Conservation (phyloP, 2,329 filamentous ascomycete genomes). For the Fusarium euwallaceae region DNA sequence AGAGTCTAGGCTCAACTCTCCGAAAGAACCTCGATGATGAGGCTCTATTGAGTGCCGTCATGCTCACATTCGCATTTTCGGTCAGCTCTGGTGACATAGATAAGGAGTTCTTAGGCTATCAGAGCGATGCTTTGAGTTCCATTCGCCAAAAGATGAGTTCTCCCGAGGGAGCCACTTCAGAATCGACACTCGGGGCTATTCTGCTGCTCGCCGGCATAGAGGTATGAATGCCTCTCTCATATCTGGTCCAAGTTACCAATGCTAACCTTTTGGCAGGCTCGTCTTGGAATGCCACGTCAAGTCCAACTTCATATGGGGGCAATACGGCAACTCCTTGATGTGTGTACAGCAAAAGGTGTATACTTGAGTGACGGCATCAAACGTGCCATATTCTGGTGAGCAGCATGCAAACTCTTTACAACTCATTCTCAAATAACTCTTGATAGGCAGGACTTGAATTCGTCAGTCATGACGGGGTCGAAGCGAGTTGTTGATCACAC, state of each 20-base stretch:
- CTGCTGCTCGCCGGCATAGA: constrained; percentile 58
- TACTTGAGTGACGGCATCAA: constrained; percentile 56
- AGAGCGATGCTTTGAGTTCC: constrained; percentile 47
- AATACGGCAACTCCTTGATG: constrained; percentile 51
- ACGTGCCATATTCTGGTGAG: constrained; percentile 60
- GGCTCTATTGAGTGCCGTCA: constrained; percentile 55
- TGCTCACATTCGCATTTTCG: constrained; percentile 56
- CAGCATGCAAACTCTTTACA: neutral
- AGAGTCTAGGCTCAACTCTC: constrained; percentile 54
- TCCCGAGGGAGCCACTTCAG: constrained; percentile 45
- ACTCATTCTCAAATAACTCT: too few relatives aligned
- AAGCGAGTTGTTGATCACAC: constrained; percentile 55
- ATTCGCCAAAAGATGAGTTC: constrained; percentile 53
- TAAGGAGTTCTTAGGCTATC: constrained; percentile 53
- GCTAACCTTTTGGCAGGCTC: constrained; percentile 47
- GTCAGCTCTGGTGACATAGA: constrained; percentile 43
- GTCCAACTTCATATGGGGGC: constrained; percentile 59
- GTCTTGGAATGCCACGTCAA: constrained; percentile 51
- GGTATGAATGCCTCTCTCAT: constrained; percentile 44
- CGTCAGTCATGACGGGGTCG: constrained; percentile 55
- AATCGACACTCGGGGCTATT: constrained; percentile 57
- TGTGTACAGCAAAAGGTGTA: constrained; percentile 47
- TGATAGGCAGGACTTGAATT: constrained; percentile 58
- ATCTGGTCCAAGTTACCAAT: neutral
- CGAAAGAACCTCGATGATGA: constrained; percentile 50